Base-by-base conservation (phyloP, 352 stramenopile species). In the Pythium sp. region DNA sequence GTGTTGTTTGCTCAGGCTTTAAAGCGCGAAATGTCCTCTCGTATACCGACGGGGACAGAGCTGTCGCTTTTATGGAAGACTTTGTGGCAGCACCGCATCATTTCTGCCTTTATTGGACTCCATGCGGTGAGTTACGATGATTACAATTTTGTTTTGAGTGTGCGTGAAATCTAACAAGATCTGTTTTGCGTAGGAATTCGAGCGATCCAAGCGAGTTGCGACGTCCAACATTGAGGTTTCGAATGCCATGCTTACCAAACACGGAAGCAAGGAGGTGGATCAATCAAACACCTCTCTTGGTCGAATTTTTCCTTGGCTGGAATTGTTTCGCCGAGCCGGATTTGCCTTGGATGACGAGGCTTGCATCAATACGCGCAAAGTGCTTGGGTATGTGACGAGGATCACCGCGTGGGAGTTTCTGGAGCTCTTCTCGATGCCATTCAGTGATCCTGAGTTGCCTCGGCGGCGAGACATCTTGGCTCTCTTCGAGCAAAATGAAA, bases 341-440 rank as follows among this genome's bases (percentile, higher is more conserved):
- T 70, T 84, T 38, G 72, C 62, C 12, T 70, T 82, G 41, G 83
- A 86, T 65, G 85, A 91, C 63, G 83, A 91, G 24, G 76, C 72
- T 11, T 79, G 75, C 65, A 70, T 58, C 14, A 67, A 62, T 34
- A 81, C 71, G n/a, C 72, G 74, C 20, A 78, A 73, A 73, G 63
- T 76, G 20, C 73, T 79, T 47, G 72, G 80, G n/a, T 72, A 62
- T 28, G 84, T 78, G 7, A 76, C 64, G 15, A 71, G 75, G 6
- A 61, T 95, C 7, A 90, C 75, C 38, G 83, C 82, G 24, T 90
- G 77, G 77, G 79, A 86, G 58, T 95, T 95, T 64, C 77, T 92
- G 63, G 83, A 91, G 62, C 90, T 81, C 49, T 94, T 95, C 62
- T 91, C 85, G 3, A 90, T 91, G 78, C 87, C 87, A 22, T 92